A percentile compares a stretch with the other conserved stretches of the same genome.
Conservation (phyloP, 768 basidiomycete species). For the Dictyophora rubrovolvata region DNA sequence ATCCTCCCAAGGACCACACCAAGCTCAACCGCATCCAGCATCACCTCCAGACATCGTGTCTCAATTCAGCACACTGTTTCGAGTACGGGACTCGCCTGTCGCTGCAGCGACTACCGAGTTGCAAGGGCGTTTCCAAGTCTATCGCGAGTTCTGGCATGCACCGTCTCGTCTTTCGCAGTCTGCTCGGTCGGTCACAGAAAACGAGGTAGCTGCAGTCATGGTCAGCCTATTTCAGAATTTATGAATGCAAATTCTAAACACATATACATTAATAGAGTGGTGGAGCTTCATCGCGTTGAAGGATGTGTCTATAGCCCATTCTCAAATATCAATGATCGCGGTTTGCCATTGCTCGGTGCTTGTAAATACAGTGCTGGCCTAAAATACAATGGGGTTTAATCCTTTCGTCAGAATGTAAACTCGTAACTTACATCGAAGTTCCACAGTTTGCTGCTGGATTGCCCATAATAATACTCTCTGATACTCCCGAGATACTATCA, state of each 20-base stretch:
- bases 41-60: constrained; percentile 54
- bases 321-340: constrained; percentile 30
- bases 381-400: not conserved
- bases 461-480: constrained; percentile 99
- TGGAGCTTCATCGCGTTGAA: constrained; percentile 44
- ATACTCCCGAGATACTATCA: constrained; percentile 91
- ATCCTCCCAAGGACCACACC: constrained; percentile 22
- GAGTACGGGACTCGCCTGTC: constrained; percentile 22
- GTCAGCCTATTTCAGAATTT: constrained; percentile 29
- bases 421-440: constrained; percentile 69
- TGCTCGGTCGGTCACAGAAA: constrained; percentile 37
- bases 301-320: constrained; percentile 22
- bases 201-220: constrained; percentile 58
- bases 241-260: not conserved
- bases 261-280: constrained; percentile 39
- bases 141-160: constrained; percentile 56
- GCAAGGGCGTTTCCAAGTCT: constrained; percentile 7
- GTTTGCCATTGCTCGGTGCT: constrained; percentile 26
- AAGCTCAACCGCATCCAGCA: constrained; percentile 50
- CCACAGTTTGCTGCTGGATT: constrained; percentile 91
- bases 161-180: constrained; percentile 50
- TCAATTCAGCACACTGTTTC: constrained; percentile 35
- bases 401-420: not conserved
- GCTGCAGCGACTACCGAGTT: not conserved
- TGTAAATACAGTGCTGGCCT: constrained; percentile 33